Percentiles rank a stretch among this genome's conserved stretches.
phyloP scores from a whole-genome alignment of 495 filamentous ascomycete genomes.

The Cenococcum geophilum region DNA sequence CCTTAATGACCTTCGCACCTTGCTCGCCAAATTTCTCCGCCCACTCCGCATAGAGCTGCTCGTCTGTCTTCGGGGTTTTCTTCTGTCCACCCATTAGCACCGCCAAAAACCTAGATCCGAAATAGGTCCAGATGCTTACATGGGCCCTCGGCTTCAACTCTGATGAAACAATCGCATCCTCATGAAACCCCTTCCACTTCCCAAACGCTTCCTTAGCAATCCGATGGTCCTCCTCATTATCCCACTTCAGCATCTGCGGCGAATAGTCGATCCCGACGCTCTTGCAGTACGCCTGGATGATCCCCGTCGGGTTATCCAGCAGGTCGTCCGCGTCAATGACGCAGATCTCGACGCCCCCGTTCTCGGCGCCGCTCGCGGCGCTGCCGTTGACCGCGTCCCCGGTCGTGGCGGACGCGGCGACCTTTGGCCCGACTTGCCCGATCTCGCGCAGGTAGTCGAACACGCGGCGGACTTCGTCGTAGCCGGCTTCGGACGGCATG shows the following conservation, averaged over 20 bases:
- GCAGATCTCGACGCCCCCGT: conserved; percentile 58
- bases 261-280: conserved; percentile 67
- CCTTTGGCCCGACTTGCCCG: conserved; percentile 57
- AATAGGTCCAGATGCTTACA: conserved; percentile 50
- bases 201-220: conserved; percentile 66
- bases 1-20: conserved; percentile 65
- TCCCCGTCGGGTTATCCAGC: conserved; percentile 68
- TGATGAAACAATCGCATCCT: conserved; percentile 79
- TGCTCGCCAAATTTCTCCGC: conserved; percentile 72
- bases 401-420: conserved; percentile 39
- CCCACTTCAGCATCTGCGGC: conserved; percentile 75
- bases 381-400: not conserved
- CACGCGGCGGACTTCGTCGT: conserved; percentile 72
- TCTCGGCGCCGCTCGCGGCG: conserved; percentile 31
- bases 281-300: conserved; percentile 70
- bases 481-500: conserved; percentile 80
- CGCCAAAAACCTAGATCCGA: not conserved
- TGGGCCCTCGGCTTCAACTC: conserved; percentile 62
- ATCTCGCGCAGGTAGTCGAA: conserved; percentile 71
- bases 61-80: conserved; percentile 55
- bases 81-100: conserved; percentile 39
- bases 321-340: conserved; percentile 95
- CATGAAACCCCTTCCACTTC: conserved; percentile 96
- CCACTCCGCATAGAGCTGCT: conserved; percentile 75
- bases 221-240: conserved; percentile 59